These are phyloP conservation scores for Paxillus ammoniavirescens DNA, from an alignment of 768 basidiomycete species.

Conservation along the genomic window DNA sequence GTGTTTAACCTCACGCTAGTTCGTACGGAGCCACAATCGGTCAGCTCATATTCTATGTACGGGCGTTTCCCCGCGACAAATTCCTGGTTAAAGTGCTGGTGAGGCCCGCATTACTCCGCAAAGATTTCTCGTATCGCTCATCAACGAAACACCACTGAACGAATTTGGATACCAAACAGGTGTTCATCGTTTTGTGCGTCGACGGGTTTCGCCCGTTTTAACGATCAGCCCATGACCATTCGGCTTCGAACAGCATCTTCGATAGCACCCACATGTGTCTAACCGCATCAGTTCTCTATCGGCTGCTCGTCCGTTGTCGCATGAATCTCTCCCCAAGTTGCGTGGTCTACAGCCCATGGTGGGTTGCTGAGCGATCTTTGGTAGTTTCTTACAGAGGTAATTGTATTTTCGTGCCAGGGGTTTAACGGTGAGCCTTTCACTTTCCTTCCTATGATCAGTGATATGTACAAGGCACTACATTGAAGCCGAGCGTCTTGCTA, in stretches of 20 bases:
- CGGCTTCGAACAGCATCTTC: too few relatives aligned
- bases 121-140: too few relatives aligned
- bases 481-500: neutral
- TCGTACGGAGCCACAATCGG: slow-evolving; percentile 17
- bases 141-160: too few relatives aligned
- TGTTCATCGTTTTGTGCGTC: too few relatives aligned
- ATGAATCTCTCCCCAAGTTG: too few relatives aligned
- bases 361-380: too few relatives aligned
- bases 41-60: slow-evolving; percentile 18
- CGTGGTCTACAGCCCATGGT: neutral
- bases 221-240: too few relatives aligned
- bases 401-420: neutral
- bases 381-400: neutral
- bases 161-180: too few relatives aligned
- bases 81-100: slow-evolving; percentile 12
- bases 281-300: too few relatives aligned
- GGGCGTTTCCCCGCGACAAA: slow-evolving; percentile 15
- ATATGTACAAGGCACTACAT: neutral
- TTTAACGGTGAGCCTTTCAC: slow-evolving; percentile 2
- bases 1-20: slow-evolving; percentile 2
- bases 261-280: too few relatives aligned
- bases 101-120: neutral
- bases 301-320: too few relatives aligned
- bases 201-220: too few relatives aligned
- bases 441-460: neutral